phyloP scores from a whole-genome alignment of 805 yeast genomes.

The Wickerhamomyces bisporus region DNA sequence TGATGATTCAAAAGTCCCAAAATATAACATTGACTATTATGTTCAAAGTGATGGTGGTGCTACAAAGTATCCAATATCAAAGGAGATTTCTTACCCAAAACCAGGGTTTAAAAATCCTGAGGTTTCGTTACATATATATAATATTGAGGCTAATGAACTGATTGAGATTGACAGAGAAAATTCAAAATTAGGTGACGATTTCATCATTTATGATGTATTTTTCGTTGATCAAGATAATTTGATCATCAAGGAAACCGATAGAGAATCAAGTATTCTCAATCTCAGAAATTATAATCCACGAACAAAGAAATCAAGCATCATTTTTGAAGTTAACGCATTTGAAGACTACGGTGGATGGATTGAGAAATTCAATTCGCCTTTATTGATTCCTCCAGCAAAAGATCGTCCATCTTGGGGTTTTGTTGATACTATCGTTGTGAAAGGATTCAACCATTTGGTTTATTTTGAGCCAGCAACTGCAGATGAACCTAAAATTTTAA shows the following conservation, averaged over 20 bases:
- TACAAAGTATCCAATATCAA: conserved; percentile 53
- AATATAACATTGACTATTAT: conserved; percentile 67
- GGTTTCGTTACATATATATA: conserved; percentile 47
- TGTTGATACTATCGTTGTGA: conserved; percentile 67
- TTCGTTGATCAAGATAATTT: conserved; percentile 54
- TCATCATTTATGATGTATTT: conserved; percentile 57
- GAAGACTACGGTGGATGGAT: conserved; percentile 61
- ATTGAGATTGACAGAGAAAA: conserved; percentile 27
- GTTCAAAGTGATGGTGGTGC: conserved; percentile 44
- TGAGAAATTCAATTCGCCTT: conserved; percentile 61
- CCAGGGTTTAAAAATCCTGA: conserved; percentile 75
- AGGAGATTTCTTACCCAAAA: conserved; percentile 70
- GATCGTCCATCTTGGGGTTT: conserved; percentile 50
- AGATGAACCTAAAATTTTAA: conserved; percentile 49
- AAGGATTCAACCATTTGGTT: conserved; percentile 71
- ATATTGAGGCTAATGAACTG: conserved; percentile 24
- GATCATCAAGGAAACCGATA: conserved; percentile 54
- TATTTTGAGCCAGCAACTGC: conserved; percentile 67
- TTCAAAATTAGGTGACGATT: conserved; percentile 34
- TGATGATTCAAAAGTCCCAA: conserved; percentile 69
- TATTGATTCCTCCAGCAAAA: conserved; percentile 46
- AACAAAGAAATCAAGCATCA: conserved; percentile 28
- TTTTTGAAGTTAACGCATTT: conserved; percentile 42
- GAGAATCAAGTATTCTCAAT: conserved; percentile 60
- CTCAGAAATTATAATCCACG: conserved; percentile 40